These are phyloP conservation scores for Trichosporon faecale DNA, from an alignment of 1,284 basidiomycete species.

Conservation along the genomic window DNA sequence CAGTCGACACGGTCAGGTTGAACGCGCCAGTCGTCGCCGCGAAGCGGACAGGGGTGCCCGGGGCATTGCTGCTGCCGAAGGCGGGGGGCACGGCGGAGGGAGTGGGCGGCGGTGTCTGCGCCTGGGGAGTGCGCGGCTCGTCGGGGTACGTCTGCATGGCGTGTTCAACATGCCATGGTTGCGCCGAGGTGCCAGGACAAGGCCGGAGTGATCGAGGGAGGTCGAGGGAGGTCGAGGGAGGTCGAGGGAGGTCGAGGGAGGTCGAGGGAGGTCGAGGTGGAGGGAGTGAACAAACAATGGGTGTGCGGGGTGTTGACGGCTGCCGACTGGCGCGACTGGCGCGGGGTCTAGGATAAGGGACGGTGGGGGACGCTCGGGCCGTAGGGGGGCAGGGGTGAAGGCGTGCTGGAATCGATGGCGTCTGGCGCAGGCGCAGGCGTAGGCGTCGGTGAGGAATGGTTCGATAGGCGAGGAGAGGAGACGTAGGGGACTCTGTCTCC, in stretches of 20 bases:
- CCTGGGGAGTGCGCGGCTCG: slow-evolving; percentile 9
- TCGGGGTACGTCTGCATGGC: not conserved
- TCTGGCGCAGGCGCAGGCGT: not conserved
- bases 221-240: not conserved
- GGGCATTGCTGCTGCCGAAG: slow-evolving; percentile 7
- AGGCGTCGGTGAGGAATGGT: not conserved
- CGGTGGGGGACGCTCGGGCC: not conserved
- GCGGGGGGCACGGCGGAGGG: not conserved
- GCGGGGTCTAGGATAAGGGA: not conserved
- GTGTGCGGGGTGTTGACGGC: not conserved
- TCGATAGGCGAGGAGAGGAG: not conserved
- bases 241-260: not conserved
- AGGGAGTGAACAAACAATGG: not conserved
- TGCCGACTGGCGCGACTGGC: not conserved
- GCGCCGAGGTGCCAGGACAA: not conserved
- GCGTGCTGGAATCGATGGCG: not conserved
- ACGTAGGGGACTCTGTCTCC: too few species aligned
- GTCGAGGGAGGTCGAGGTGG: not conserved
- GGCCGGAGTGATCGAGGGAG: not conserved
- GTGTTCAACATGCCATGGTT: slow-evolving; percentile 9
- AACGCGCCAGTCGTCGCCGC: slow-evolving; percentile 43
- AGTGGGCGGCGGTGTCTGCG: not conserved
- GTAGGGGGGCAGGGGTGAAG: not conserved
- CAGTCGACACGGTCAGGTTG: slow-evolving; percentile 19
- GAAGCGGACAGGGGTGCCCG: slow-evolving; percentile 26